A percentile compares a stretch with the other conserved stretches of the same genome.
These are phyloP conservation scores for Porphyrellus sp. DNA, from an alignment of 1,284 basidiomycete genomes.

Conservation along the genomic window DNA sequence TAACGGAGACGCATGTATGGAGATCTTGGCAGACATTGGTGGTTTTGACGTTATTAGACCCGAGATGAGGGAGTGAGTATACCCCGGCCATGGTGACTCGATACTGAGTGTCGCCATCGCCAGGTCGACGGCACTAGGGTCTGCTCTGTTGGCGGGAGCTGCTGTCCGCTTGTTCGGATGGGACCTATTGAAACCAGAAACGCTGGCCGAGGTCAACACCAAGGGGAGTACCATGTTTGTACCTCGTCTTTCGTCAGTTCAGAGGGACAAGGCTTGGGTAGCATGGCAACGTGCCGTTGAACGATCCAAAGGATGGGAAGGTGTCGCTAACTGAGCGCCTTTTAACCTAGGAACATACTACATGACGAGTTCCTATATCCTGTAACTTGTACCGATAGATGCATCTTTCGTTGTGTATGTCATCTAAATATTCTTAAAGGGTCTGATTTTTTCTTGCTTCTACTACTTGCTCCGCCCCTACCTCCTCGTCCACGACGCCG, in stretches of 20 bases:
- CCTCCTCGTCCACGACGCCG: slow-evolving; percentile 50
- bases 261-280: slow-evolving; percentile 62
- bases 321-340: slow-evolving; percentile 40
- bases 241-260: slow-evolving; percentile 53
- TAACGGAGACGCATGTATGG: slow-evolving; percentile 88
- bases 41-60: slow-evolving; percentile 91
- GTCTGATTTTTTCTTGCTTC: slow-evolving; percentile 62
- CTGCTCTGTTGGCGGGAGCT: slow-evolving; percentile 90
- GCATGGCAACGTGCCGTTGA: slow-evolving; percentile 87
- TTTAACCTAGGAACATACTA: background rate
- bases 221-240: slow-evolving; percentile 74
- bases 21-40: slow-evolving; percentile 88
- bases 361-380: background rate
- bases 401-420: slow-evolving; percentile 19
- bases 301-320: slow-evolving; percentile 77
- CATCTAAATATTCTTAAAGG: slow-evolving; percentile 73
- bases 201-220: slow-evolving; percentile 87
- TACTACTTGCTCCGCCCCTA: slow-evolving; percentile 38
- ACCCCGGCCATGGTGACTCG: background rate
- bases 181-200: slow-evolving; percentile 85
- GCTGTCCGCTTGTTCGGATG: slow-evolving; percentile 92
- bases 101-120: slow-evolving; percentile 3
- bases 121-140: slow-evolving; percentile 94
- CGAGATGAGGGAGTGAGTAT: slow-evolving; percentile 87
- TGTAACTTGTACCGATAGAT: background rate